Evolutionary conservation across 129 eudicot genomes (phyloP).

Genomic region (Ambrosia artemisiifolia): DNA sequence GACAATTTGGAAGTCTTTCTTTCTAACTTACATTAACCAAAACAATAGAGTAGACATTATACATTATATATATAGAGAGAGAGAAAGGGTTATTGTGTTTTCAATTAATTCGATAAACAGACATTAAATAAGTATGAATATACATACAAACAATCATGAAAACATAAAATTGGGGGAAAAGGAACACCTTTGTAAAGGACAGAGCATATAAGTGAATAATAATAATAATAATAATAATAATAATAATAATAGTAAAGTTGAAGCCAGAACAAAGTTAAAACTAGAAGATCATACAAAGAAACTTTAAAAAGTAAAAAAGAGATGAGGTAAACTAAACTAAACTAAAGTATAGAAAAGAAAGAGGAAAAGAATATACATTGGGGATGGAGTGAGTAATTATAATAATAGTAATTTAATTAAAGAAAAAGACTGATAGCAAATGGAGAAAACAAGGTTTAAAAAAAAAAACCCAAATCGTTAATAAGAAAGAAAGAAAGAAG

Average conservation of each 20-base stretch:
- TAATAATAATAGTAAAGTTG: not conserved
- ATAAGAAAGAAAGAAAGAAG: no score
- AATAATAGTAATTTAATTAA: not conserved
- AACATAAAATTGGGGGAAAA: not conserved
- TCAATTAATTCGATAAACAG: no score
- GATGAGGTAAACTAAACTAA: no score
- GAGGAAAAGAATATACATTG: constrained; percentile 34
- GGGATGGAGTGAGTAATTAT: constrained; percentile 1
- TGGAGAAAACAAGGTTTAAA: not conserved
- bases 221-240: not conserved
- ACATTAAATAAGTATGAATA: not conserved
- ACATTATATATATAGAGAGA: not conserved
- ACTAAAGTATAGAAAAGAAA: no score
- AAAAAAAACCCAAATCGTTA: constrained; percentile 26
- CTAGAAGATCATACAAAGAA: constrained; percentile 22
- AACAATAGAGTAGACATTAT: not conserved
- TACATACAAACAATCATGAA: not conserved
- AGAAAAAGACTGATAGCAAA: not conserved
- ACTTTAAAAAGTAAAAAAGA: constrained; percentile 4
- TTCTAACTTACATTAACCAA: not conserved
- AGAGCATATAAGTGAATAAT: not conserved
- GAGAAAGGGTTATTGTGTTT: not conserved
- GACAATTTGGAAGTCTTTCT: no score
- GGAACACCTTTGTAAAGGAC: not conserved
- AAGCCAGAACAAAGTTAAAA: not conserved